Base-by-base conservation (phyloP, 2,329 filamentous ascomycete genomes). In the Aspergillus ochraceoroseus region DNA sequence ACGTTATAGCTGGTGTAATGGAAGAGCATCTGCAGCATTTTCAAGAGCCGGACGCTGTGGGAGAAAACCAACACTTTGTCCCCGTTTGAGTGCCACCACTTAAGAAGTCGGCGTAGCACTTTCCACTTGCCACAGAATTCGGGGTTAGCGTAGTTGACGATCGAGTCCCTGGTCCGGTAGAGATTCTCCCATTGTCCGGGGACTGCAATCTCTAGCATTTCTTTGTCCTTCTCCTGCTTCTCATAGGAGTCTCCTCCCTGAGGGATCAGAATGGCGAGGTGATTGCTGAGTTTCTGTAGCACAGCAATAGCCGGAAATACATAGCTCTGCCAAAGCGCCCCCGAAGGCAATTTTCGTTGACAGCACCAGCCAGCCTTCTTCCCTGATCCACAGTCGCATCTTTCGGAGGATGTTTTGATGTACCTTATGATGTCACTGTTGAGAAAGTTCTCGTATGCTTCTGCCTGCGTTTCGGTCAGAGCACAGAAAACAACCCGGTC, bases 61-160 rank as follows among this genome's bases (percentile, higher is more conserved):
- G 87, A 94, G 62, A 98, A 98, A 2, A 98, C 83, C 0, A 98
- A 75, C 0, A 95, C 92, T 64, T 96, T 98, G 66, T 95, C 88
- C 9, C 87, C 87, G 56, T 85, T 88, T 9, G 77, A 73, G 58
- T 95, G 79, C 92, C 92, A 98, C 63, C 92, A 90, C 40, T 81
- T 82, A 5, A 98, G 75, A 3, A 98, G 71, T 54, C 87, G 89
- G 61, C 82, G 86, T 19, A 98, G 64, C 1, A 98, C 80, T 58
- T 87, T 88, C 92, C 92, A 98, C 65, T 98, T 98, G 3, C 92
- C 92, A 57, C 92, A 98, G 51, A 89, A 95, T 42, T 94, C 85
- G 0, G 87, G 83, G 53, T 95, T 88, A 1, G 88, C 83, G 35
- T 88, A 82, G 53, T 83, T 85, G 35, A 85, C 66, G 43, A 96